Conservation (phyloP, 148 eudicot genomes). For the Limonium bicolor region DNA sequence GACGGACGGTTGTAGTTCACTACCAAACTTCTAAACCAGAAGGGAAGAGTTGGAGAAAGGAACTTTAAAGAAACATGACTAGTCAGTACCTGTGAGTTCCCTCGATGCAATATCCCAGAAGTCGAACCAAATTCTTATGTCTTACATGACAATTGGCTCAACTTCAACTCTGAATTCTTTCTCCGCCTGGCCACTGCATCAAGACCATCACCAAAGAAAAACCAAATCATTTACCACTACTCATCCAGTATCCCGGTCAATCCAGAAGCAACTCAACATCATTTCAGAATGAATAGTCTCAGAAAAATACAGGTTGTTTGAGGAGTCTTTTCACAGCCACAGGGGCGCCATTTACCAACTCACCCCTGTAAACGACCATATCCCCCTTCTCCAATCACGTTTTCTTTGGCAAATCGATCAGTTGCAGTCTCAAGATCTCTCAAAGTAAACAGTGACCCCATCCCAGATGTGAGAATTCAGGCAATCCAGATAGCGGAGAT, state of each 20-base stretch:
- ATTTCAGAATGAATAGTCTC: not conserved
- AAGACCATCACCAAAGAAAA: no score
- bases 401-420: slow-evolving; percentile 41
- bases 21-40: no score
- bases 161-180: slow-evolving; percentile 14
- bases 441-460: slow-evolving; percentile 95
- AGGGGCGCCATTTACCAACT: slow-evolving; percentile 60
- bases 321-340: slow-evolving; percentile 89
- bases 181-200: slow-evolving; percentile 15
- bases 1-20: no score
- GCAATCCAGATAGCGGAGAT: slow-evolving; percentile 81
- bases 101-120: slow-evolving; percentile 12
- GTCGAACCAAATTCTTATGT: slow-evolving; percentile 13
- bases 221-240: not conserved
- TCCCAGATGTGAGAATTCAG: slow-evolving; percentile 78
- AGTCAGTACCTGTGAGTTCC: slow-evolving; percentile 13
- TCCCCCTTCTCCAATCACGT: slow-evolving; percentile 83
- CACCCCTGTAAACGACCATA: slow-evolving; percentile 79
- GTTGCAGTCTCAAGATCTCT: slow-evolving; percentile 80
- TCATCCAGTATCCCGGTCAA: not conserved
- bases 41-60: no score
- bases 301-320: slow-evolving; percentile 65
- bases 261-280: not conserved
- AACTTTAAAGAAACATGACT: not conserved
- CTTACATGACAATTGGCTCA: slow-evolving; percentile 13